A percentile compares a stretch with the other conserved stretches of the same genome.
Evolutionary conservation across 2,329 filamentous ascomycete genomes (phyloP).

Genomic region (Juglanconis juglandina): DNA sequence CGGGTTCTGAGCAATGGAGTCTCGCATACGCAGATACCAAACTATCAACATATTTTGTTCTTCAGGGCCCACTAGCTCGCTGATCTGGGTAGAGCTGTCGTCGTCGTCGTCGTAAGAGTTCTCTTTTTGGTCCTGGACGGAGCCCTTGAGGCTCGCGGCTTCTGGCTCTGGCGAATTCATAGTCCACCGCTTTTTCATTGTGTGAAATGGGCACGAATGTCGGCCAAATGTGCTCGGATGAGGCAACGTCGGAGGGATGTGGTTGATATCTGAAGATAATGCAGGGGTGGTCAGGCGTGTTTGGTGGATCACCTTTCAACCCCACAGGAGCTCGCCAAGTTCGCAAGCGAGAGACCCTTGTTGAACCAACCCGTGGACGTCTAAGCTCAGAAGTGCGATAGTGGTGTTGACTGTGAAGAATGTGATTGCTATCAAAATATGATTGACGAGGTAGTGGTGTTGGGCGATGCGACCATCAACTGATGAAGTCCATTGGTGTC

Average conservation of each 20-base stretch:
- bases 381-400: background rate
- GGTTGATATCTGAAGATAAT: background rate
- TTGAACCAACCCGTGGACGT: background rate
- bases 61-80: background rate
- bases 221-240: background rate
- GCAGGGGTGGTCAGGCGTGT: background rate
- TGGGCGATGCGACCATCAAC: too few relatives aligned
- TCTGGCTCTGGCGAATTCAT: background rate
- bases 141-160: background rate
- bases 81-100: background rate
- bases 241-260: background rate
- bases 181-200: background rate
- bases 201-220: background rate
- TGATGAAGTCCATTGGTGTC: too few relatives aligned
- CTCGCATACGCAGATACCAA: constrained; percentile 10
- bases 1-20: constrained; percentile 9
- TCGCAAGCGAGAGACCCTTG: background rate
- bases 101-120: background rate
- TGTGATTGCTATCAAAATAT: background rate
- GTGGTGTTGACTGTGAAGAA: too few relatives aligned
- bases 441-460: too few relatives aligned
- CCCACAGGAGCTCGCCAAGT: background rate
- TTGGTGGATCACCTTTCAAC: background rate
- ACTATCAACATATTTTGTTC: constrained; percentile 2
- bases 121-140: background rate